A percentile compares a stretch with the other conserved stretches of the same genome.
Conservation (phyloP, 1,139 yeast genomes). For the Protomyces pachydermus region DNA sequence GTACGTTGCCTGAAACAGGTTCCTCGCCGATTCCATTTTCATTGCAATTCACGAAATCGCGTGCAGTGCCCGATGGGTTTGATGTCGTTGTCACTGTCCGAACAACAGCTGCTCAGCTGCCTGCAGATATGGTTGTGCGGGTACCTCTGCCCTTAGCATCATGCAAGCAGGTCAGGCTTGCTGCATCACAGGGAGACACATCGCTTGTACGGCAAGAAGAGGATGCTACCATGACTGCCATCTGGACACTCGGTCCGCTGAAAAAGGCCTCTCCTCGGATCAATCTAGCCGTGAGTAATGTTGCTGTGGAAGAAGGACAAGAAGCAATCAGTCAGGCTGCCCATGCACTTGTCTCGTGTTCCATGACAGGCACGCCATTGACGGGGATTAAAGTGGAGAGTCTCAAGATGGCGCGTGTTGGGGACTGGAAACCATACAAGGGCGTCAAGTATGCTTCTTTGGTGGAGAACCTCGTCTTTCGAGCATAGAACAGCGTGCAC, state of each 20-base stretch:
- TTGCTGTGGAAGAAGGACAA: background rate
- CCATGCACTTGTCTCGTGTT: conserved; percentile 3
- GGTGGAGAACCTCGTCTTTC: conserved; percentile 30
- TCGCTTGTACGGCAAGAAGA: background rate
- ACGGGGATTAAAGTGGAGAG: conserved; percentile 70
- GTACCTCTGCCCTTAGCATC: conserved; percentile 2
- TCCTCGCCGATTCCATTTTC: conserved; percentile 20
- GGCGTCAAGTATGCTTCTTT: conserved; percentile 80
- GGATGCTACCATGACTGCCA: background rate
- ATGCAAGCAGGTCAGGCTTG: background rate
- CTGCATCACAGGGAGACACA: conserved; percentile 1
- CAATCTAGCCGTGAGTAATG: background rate
- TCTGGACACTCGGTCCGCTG: background rate
- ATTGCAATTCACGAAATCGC: conserved; percentile 1
- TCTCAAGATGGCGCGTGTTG: conserved; percentile 54
- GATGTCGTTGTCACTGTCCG: conserved; percentile 3
- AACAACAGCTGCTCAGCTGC: background rate
- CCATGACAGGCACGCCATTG: conserved; percentile 46
- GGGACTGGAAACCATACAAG: conserved; percentile 75
- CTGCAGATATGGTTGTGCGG: background rate
- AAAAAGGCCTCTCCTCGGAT: background rate
- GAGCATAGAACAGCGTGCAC: background rate
- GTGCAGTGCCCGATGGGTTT: background rate
- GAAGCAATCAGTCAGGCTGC: conserved; percentile 1
- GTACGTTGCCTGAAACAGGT: background rate